Base-by-base conservation (phyloP, 2,329 filamentous ascomycete species). In the Colletotrichum filicis region DNA sequence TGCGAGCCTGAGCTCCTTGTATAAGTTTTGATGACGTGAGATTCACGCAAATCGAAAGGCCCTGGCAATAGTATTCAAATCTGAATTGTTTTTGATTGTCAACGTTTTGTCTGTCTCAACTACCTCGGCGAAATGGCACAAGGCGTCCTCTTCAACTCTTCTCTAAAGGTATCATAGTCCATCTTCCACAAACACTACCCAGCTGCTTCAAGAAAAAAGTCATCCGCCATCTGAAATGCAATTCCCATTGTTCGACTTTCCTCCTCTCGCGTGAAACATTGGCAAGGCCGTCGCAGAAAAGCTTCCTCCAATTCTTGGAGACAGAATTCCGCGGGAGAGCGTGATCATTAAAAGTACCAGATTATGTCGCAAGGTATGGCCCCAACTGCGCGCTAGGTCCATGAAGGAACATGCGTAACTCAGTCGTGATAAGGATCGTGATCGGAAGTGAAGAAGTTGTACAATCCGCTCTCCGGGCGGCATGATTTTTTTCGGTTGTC, bases 391-490 rank as follows among this genome's bases (percentile, higher is more conserved):
- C 60, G 55, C 26, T 8, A 24, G 46, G 60, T 28, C 24, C 37
- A 9, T 35, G 32, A n/a, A 35, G n/a, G 24, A 28, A 32, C 61
- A 42, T 57, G 68, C 56, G 67, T 63, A 28, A 7, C 53, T 46
- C 63, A 55, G 68, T 68, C 67, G 56, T 53, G 67, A 53, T 62
- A 72, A 55, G 52, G 62, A 72, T 72, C 52, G 71, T 68, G 71
- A 37, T 62, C 7, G 61, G 42, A 63, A 58, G 53, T 35, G 42
- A 28, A 62, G 55, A 46, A 65, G 57, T 58, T 74, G 62, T 75
- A 68, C 69, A 68, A 68, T 66, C 69, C 74, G 74, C 63, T 73
- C 73, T 71, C 73, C 73, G 63, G 66, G 53, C 72, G 71, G 74
- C 52, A 65, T 71, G 63, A 49, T 66, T 62, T n/a, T 74, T 32